These are phyloP conservation scores for Pyrenochaeta sp. DNA, from an alignment of 2,329 filamentous ascomycete species.

Conservation along the genomic window DNA sequence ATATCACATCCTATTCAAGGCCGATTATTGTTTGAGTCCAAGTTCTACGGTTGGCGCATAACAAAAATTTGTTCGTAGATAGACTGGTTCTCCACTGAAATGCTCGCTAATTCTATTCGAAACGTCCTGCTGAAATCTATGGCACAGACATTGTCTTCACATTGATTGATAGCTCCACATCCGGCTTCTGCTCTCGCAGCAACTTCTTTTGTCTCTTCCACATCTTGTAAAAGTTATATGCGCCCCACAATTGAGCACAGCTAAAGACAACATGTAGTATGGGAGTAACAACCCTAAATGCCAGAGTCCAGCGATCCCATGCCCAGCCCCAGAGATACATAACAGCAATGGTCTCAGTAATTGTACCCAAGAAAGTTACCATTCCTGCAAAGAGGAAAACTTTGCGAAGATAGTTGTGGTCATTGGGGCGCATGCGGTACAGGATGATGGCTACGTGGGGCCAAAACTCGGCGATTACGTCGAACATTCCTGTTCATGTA, in stretches of 20 bases:
- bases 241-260: conserved; percentile 55
- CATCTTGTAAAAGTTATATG: conserved; percentile 53
- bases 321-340: conserved; percentile 56
- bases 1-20: too few relatives aligned
- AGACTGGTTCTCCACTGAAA: too few relatives aligned
- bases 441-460: conserved; percentile 58
- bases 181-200: neutral
- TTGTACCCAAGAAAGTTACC: conserved; percentile 51
- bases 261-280: conserved; percentile 55
- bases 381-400: conserved; percentile 51
- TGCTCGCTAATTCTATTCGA: too few relatives aligned
- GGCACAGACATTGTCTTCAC: too few relatives aligned
- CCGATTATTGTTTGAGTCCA: too few relatives aligned
- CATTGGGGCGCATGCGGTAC: conserved; percentile 52
- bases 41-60: too few relatives aligned
- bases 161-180: too few relatives aligned
- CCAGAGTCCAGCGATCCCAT: conserved; percentile 54
- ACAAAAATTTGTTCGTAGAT: too few relatives aligned
- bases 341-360: conserved; percentile 53
- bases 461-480: conserved; percentile 57
- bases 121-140: too few relatives aligned
- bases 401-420: conserved; percentile 50
- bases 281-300: conserved; percentile 56
- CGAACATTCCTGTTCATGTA: conserved; percentile 59
- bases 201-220: conserved; percentile 35